A percentile compares a stretch with the other conserved stretches of the same genome.
phyloP scores from a whole-genome alignment of 1,284 basidiomycete species.

The Puccinia triticina region DNA sequence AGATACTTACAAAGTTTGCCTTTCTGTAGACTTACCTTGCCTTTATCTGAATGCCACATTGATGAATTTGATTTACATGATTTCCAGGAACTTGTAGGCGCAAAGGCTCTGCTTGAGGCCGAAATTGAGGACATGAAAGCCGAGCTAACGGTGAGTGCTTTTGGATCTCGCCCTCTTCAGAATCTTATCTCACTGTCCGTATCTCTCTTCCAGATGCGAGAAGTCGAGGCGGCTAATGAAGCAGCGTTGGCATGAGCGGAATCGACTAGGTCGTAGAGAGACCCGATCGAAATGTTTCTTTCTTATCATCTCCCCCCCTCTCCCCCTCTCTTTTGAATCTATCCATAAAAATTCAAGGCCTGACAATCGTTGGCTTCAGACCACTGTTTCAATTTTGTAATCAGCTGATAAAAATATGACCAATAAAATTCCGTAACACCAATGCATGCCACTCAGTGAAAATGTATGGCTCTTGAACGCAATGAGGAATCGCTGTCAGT shows the following conservation, averaged over 20 bases:
- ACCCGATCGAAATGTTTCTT: background rate
- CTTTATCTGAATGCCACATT: background rate
- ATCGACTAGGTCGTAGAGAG: background rate
- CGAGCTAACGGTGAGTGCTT: constrained; percentile 36
- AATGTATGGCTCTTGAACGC: too few species aligned
- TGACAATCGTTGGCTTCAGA: background rate
- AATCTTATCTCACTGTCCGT: background rate
- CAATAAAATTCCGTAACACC: background rate
- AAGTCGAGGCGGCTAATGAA: constrained; percentile 37
- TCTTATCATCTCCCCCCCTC: too few species aligned
- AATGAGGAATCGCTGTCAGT: too few species aligned
- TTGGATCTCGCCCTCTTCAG: background rate
- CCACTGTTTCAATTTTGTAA: background rate
- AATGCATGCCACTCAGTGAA: too few species aligned
- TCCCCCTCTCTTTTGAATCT: background rate
- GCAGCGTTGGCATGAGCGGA: constrained; percentile 20
- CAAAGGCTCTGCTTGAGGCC: constrained; percentile 6
- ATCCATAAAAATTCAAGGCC: background rate
- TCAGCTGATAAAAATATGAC: background rate
- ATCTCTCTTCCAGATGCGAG: constrained; percentile 24
- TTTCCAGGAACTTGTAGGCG: constrained; percentile 26
- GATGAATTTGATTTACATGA: background rate
- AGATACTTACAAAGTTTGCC: constrained; percentile 41
- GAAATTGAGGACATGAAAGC: constrained; percentile 44
- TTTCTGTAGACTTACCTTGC: background rate